Conservation (phyloP, 768 basidiomycete genomes). For the Leccinum variicolor region DNA sequence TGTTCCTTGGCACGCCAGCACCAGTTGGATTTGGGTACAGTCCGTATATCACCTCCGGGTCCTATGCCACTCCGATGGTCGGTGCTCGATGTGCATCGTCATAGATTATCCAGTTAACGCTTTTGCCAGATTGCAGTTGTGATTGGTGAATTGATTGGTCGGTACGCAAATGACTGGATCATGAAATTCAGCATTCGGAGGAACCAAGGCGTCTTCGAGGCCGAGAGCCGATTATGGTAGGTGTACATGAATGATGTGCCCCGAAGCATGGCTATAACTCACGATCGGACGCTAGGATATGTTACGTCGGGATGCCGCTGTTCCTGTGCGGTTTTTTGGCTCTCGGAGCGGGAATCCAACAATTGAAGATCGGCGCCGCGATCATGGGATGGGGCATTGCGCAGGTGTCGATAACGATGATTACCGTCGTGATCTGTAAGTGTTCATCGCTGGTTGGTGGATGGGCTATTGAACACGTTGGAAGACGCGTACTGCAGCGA, state of each 20-base stretch:
- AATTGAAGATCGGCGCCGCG: slow-evolving; percentile 26
- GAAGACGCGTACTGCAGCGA: slow-evolving; percentile 39
- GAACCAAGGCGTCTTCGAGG: slow-evolving; percentile 51
- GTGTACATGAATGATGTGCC: background rate
- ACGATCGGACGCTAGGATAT: slow-evolving; percentile 23
- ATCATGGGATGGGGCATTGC: slow-evolving; percentile 47
- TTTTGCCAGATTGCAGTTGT: slow-evolving; percentile 41
- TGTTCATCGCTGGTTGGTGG: background rate
- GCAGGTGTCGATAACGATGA: slow-evolving; percentile 34
- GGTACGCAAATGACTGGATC: slow-evolving; percentile 49
- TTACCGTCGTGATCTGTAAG: slow-evolving; percentile 40
- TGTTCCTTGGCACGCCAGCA: slow-evolving; percentile 46
- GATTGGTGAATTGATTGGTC: slow-evolving; percentile 50
- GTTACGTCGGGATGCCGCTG: slow-evolving; percentile 39
- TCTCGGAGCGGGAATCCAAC: slow-evolving; percentile 38
- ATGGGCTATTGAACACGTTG: background rate
- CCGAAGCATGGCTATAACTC: background rate
- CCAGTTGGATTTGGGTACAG: slow-evolving; percentile 48
- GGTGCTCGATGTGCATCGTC: background rate
- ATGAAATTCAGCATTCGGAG: slow-evolving; percentile 41
- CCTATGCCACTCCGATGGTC: slow-evolving; percentile 45
- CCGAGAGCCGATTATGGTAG: slow-evolving; percentile 45
- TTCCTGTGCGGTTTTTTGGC: slow-evolving; percentile 41
- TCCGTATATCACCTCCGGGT: slow-evolving; percentile 39
- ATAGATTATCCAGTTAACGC: background rate